Evolutionary conservation across 2,329 filamentous ascomycete genomes (phyloP).

Genomic region (Beauveria caledonica): DNA sequence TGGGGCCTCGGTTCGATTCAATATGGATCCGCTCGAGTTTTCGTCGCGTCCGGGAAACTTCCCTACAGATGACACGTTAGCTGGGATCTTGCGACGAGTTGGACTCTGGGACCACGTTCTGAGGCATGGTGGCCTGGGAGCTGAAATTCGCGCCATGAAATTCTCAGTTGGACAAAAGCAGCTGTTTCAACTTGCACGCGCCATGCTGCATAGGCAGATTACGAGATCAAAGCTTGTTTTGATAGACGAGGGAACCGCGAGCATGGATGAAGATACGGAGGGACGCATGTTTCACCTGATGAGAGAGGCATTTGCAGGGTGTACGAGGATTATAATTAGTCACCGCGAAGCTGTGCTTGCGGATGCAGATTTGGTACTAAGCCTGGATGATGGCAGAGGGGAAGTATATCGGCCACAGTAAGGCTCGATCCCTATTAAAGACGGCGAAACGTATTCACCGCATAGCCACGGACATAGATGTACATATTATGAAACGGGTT

Average conservation of each 20-base stretch:
- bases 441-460: background rate
- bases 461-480: background rate
- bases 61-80: background rate
- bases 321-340: background rate
- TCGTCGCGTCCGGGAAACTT: background rate
- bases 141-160: background rate
- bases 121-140: background rate
- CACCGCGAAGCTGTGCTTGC: background rate
- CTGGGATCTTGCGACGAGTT: background rate
- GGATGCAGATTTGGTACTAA: background rate
- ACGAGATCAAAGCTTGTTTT: background rate
- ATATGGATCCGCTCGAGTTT: background rate
- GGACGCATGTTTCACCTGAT: background rate
- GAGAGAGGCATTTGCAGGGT: background rate
- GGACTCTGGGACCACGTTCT: background rate
- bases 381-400: background rate
- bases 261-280: background rate
- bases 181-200: constrained; percentile 2
- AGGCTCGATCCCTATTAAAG: background rate
- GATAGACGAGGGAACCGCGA: background rate
- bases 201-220: background rate
- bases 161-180: constrained; percentile 1
- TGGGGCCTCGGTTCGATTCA: background rate
- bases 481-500: background rate
- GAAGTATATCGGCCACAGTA: background rate